phyloP scores from a whole-genome alignment of 371 early-diverging fungal species.

The Mortierella polycephala region DNA sequence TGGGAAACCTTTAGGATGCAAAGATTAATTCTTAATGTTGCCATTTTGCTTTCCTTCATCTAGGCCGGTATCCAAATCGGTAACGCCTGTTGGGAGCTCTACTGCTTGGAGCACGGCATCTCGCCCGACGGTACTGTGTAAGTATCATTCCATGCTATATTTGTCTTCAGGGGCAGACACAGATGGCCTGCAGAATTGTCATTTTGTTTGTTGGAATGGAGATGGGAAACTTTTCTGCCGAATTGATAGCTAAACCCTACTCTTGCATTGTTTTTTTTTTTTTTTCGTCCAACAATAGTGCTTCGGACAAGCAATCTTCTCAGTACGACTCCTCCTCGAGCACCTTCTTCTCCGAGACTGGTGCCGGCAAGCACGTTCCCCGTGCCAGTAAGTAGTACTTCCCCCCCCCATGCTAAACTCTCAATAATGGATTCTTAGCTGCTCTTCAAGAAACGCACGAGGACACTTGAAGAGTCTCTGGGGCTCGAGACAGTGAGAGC shows the following conservation, averaged over 20 bases:
- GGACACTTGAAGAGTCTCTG: not conserved
- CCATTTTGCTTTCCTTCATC: slow-evolving; percentile 59
- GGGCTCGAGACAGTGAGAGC: not conserved
- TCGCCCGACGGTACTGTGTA: slow-evolving; percentile 91
- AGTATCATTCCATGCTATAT: slow-evolving; percentile 6
- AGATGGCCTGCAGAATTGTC: too few relatives aligned
- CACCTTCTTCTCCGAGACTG: slow-evolving; percentile 98
- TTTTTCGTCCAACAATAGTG: slow-evolving; percentile 16
- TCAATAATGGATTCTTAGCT: not conserved
- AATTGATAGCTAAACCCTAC: not conserved
- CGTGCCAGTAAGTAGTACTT: slow-evolving; percentile 73
- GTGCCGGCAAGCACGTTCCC: slow-evolving; percentile 98
- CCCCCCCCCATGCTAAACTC: not conserved
- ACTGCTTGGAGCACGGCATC: slow-evolving; percentile 98
- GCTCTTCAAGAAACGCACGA: not conserved
- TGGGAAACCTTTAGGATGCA: not conserved
- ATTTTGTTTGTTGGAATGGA: too few relatives aligned
- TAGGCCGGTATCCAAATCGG: slow-evolving; percentile 99
- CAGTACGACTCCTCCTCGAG: slow-evolving; percentile 83
- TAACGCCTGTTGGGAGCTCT: slow-evolving; percentile 99
- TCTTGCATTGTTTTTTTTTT: too few relatives aligned
- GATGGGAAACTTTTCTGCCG: not conserved
- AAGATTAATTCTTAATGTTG: too few relatives aligned
- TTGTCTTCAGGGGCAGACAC: too few relatives aligned
- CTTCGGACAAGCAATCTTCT: slow-evolving; percentile 71